Conservation (phyloP, 2,329 filamentous ascomycete genomes). For the Fusarium denticulatum region DNA sequence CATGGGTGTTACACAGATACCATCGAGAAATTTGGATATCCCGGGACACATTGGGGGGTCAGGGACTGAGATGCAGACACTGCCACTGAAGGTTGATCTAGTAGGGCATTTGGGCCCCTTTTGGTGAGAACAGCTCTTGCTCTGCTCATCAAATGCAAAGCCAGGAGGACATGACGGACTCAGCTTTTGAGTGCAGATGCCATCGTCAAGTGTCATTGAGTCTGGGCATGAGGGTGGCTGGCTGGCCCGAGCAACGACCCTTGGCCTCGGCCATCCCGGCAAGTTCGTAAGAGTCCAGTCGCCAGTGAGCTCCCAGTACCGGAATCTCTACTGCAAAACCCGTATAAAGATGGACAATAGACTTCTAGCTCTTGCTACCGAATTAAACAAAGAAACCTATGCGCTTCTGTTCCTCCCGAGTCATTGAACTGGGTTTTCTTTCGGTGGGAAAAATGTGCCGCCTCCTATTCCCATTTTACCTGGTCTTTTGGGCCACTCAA, state of each 20-base stretch:
- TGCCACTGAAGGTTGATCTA: not conserved
- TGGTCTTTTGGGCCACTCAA: accelerated
- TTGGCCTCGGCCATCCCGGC: too few relatives aligned
- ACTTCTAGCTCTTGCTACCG: too few relatives aligned
- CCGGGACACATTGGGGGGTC: not conserved
- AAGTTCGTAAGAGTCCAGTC: too few relatives aligned
- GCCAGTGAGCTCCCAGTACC: too few relatives aligned
- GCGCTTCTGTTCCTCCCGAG: too few relatives aligned
- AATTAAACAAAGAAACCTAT: too few relatives aligned
- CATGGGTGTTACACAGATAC: not conserved
- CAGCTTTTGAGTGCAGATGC: not conserved
- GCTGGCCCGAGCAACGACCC: not conserved
- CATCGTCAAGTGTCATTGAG: not conserved
- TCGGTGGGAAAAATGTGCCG: too few relatives aligned
- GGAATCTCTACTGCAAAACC: accelerated
- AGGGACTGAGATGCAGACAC: not conserved
- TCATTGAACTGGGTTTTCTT: too few relatives aligned
- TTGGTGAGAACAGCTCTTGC: not conserved
- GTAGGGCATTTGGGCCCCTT: not conserved
- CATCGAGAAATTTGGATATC: not conserved
- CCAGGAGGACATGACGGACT: not conserved
- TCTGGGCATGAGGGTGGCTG: not conserved
- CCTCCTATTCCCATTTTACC: accelerated
- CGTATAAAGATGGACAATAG: accelerated
- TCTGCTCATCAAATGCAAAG: not conserved